Conservation (phyloP, 2,329 filamentous ascomycete genomes). For the Furcasterigmium sp. region DNA sequence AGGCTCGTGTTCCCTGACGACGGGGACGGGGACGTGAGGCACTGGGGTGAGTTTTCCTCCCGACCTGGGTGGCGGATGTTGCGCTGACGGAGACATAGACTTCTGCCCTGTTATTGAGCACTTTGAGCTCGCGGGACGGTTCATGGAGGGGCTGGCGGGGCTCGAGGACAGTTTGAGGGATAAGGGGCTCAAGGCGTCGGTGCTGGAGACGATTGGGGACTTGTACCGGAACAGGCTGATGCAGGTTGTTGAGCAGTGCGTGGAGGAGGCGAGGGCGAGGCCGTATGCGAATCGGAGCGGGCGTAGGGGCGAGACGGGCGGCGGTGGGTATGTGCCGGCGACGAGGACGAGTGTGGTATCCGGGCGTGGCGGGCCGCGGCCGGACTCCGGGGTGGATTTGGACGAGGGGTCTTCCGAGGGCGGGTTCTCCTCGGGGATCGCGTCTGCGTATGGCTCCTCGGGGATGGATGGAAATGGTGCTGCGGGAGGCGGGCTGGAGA, state of each 20-base stretch:
- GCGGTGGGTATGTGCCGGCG: constrained; percentile 8
- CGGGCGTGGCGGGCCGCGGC: constrained; percentile 17
- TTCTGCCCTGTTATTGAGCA: constrained; percentile 36
- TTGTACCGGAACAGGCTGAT: constrained; percentile 35
- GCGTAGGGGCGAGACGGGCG: constrained; percentile 26
- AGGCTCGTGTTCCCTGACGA: constrained; percentile 36
- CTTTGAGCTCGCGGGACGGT: constrained; percentile 29
- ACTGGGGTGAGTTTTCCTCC: constrained; percentile 25
- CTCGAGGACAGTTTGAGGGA: constrained; percentile 27
- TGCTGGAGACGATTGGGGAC: constrained; percentile 30
- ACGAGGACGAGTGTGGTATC: constrained; percentile 16
- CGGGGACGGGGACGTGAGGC: constrained; percentile 23
- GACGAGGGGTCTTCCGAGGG: constrained; percentile 28
- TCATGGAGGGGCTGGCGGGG: constrained; percentile 24
- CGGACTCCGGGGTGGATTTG: constrained; percentile 31
- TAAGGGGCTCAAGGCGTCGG: constrained; percentile 30
- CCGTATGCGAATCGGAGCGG: constrained; percentile 35
- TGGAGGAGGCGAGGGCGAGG: constrained; percentile 26
- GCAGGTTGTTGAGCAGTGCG: constrained; percentile 30
- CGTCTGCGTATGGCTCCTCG: neutral
- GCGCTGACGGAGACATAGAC: too few relatives aligned
- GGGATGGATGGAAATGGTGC: neutral
- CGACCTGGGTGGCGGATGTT: too few relatives aligned
- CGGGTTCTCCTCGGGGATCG: constrained; percentile 13
- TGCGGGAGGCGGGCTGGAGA: constrained; percentile 6